Percentiles rank a stretch among this genome's conserved stretches.
phyloP scores from a whole-genome alignment of 1,139 yeast genomes.

The Magnusiomyces tetraspermus region DNA sequence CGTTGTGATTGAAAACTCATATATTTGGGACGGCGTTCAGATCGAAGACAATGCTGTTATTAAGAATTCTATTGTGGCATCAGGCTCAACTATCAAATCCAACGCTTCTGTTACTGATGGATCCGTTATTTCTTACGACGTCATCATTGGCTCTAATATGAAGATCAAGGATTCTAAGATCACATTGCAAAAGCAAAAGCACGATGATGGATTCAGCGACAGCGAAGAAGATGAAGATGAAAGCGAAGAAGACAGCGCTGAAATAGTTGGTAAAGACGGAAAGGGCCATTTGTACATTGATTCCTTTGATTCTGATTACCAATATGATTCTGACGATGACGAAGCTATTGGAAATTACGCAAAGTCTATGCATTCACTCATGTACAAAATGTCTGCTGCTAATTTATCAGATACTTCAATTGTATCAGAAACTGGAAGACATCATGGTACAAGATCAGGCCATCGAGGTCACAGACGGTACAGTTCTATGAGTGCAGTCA shows the following conservation, averaged over 20 bases:
- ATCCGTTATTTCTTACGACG: constrained; percentile 71
- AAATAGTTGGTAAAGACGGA: constrained; percentile 51
- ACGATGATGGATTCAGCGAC: constrained; percentile 25
- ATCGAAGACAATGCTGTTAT: constrained; percentile 59
- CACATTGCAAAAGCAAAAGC: constrained; percentile 29
- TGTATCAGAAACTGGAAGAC: constrained; percentile 19
- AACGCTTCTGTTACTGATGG: constrained; percentile 52
- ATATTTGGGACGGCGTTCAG: constrained; percentile 74
- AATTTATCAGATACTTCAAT: constrained; percentile 76
- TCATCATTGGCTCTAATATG: constrained; percentile 44
- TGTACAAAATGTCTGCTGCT: constrained; percentile 54
- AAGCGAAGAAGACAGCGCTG: constrained; percentile 27
- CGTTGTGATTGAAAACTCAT: constrained; percentile 60
- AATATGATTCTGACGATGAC: constrained; percentile 33
- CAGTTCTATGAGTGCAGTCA: constrained; percentile 18
- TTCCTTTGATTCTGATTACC: constrained; percentile 40
- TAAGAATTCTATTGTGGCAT: constrained; percentile 60
- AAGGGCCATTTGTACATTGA: constrained; percentile 46
- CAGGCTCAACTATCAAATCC: constrained; percentile 45
- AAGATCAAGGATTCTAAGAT: constrained; percentile 22
- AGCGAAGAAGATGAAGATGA: constrained; percentile 24
- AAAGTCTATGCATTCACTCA: constrained; percentile 26
- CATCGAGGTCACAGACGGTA: constrained; percentile 10
- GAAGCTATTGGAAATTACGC: constrained; percentile 23
- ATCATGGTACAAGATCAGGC: not conserved